These are phyloP conservation scores for Auricularia sp. DNA, from an alignment of 768 basidiomycete species.

Conservation along the genomic window DNA sequence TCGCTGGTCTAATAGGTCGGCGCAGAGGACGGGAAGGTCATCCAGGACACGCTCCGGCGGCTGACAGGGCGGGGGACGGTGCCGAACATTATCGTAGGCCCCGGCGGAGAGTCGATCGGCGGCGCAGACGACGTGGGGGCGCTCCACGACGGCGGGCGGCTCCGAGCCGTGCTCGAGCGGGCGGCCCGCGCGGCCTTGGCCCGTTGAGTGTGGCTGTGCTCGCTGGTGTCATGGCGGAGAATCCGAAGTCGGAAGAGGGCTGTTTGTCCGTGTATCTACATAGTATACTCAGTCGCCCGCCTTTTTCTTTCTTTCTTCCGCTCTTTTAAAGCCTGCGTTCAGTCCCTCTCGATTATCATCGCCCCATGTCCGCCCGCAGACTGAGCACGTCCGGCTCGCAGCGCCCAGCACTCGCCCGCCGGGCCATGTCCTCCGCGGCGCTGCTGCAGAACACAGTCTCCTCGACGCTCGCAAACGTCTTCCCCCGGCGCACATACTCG, in stretches of 20 bases:
- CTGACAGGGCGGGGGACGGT: slow-evolving; percentile 61
- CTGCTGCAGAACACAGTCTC: neutral
- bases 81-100: slow-evolving; percentile 58
- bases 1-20: neutral
- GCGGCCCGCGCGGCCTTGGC: slow-evolving; percentile 27
- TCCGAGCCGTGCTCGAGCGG: slow-evolving; percentile 36
- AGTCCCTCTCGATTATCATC: neutral
- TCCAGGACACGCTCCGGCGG: slow-evolving; percentile 57
- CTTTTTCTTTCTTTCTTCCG: no score
- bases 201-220: no score
- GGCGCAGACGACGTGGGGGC: slow-evolving; percentile 14
- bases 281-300: no score
- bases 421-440: neutral
- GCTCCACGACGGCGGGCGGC: slow-evolving; percentile 38
- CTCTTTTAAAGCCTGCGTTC: neutral
- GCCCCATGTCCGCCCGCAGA: neutral
- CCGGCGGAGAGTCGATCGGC: slow-evolving; percentile 35
- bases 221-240: no score
- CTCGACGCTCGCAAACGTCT: neutral
- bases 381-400: neutral
- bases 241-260: no score
- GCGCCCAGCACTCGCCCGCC: neutral
- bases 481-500: neutral
- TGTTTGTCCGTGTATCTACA: no score
- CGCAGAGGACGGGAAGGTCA: slow-evolving; percentile 47